Conservation (phyloP, 371 early-diverging fungal species). For the Entomophthora muscae region DNA sequence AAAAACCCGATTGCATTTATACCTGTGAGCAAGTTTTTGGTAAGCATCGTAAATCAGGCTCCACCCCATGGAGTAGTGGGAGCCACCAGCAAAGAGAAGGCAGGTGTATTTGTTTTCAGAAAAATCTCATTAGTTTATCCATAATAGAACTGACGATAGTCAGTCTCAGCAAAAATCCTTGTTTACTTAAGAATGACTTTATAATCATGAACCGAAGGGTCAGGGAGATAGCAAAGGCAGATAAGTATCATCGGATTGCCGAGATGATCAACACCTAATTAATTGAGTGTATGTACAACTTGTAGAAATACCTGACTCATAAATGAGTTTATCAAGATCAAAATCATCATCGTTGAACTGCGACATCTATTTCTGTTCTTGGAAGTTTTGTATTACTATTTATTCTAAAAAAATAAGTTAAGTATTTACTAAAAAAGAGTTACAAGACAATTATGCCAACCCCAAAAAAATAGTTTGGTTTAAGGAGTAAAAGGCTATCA, state of each 20-base stretch:
- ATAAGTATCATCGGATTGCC: neutral
- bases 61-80: constrained; percentile 58
- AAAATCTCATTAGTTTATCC: no score
- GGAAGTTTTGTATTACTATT: no score
- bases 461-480: no score
- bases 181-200: neutral
- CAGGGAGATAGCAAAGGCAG: neutral
- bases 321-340: neutral
- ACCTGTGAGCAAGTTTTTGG: constrained; percentile 51
- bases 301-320: neutral
- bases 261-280: neutral
- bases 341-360: no score
- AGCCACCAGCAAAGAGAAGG: constrained; percentile 67
- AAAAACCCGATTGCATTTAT: constrained; percentile 6
- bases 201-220: neutral
- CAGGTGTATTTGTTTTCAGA: constrained; percentile 73
- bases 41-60: constrained; percentile 71
- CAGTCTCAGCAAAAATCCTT: no score
- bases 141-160: no score
- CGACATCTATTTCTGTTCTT: no score
- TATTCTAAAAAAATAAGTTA: no score
- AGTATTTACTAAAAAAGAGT: no score
- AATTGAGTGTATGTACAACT: neutral
- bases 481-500: no score
- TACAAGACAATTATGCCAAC: no score